A percentile compares a stretch with the other conserved stretches of the same genome.
Conservation (phyloP, 1,139 yeast genomes). For the Suhomyces bribrorum region DNA sequence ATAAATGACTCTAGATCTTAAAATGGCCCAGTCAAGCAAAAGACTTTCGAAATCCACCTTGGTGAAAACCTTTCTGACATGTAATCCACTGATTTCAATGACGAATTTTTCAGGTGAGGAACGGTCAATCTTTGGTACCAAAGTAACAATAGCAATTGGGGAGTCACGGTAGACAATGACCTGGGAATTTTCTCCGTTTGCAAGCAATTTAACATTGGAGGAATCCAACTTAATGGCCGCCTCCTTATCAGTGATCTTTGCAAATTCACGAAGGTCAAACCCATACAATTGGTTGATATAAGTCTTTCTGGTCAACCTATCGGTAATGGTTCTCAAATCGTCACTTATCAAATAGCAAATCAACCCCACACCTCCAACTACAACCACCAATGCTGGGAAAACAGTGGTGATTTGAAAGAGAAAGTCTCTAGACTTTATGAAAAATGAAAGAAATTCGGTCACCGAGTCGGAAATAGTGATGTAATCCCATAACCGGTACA, state of each 20-base stretch:
- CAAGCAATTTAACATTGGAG: constrained; percentile 29
- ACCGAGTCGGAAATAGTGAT: constrained; percentile 36
- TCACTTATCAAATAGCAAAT: constrained; percentile 43
- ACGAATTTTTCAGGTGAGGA: constrained; percentile 40
- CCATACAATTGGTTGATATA: constrained; percentile 52
- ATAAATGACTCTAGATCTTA: constrained; percentile 47
- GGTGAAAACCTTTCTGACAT: constrained; percentile 65
- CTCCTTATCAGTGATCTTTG: constrained; percentile 30
- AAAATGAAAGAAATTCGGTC: constrained; percentile 34
- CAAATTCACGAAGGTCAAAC: constrained; percentile 50
- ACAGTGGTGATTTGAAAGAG: constrained; percentile 25
- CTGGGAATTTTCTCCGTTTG: constrained; percentile 49
- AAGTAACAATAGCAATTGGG: constrained; percentile 63
- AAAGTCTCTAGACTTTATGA: constrained; percentile 28
- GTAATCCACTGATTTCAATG: constrained; percentile 56
- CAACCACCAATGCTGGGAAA: constrained; percentile 30
- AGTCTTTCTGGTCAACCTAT: constrained; percentile 33
- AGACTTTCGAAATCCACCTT: constrained; percentile 64
- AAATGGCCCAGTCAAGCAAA: constrained; percentile 59
- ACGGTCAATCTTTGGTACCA: constrained; percentile 38
- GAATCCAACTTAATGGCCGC: constrained; percentile 13
- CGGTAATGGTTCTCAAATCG: constrained; percentile 48
- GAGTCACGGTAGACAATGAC: constrained; percentile 61
- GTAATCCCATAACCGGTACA: constrained; percentile 37
- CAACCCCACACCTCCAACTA: constrained; percentile 29